Evolutionary conservation across 108 stramenopile genomes (phyloP).

Genomic region (Schizochytrium sp.): DNA sequence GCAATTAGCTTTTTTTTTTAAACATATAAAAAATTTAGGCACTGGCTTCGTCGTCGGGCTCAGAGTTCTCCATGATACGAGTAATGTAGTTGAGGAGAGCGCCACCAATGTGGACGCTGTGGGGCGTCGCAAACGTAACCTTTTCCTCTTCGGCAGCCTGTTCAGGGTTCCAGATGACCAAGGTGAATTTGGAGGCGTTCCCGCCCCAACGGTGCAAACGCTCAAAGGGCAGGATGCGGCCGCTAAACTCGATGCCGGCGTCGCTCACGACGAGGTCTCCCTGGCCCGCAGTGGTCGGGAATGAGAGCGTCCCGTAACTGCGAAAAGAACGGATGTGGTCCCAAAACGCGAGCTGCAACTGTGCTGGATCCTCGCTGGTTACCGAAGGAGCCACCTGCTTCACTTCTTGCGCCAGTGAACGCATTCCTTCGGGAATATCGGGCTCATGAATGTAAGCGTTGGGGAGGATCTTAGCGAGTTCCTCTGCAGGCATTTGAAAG

Average conservation of each 20-base stretch:
- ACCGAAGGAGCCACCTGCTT: not conserved
- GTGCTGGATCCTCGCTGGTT: slow-evolving; percentile 35
- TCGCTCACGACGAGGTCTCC: slow-evolving; percentile 35
- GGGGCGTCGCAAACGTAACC: not conserved
- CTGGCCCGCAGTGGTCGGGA: not conserved
- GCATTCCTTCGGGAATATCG: not conserved
- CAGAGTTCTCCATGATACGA: not conserved
- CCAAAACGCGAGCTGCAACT: slow-evolving; percentile 37
- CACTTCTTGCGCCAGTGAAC: not conserved
- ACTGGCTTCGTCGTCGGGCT: not conserved
- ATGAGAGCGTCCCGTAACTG: not conserved
- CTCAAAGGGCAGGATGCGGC: slow-evolving; percentile 41
- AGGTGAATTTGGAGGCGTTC: slow-evolving; percentile 36
- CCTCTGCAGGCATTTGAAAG: not conserved
- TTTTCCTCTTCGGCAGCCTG: slow-evolving; percentile 34
- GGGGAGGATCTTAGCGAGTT: not conserved
- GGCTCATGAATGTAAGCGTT: not conserved
- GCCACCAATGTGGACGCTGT: not conserved
- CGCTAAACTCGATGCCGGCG: slow-evolving; percentile 39
- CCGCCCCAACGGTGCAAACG: slow-evolving; percentile 57
- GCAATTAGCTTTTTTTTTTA: too few relatives aligned
- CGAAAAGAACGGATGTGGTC: not conserved
- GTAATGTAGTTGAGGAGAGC: not conserved
- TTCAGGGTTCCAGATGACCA: slow-evolving; percentile 47
- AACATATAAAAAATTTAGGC: too few relatives aligned